Evolutionary conservation across 495 filamentous ascomycete genomes (phyloP).

Genomic region (Lepraria neglecta): DNA sequence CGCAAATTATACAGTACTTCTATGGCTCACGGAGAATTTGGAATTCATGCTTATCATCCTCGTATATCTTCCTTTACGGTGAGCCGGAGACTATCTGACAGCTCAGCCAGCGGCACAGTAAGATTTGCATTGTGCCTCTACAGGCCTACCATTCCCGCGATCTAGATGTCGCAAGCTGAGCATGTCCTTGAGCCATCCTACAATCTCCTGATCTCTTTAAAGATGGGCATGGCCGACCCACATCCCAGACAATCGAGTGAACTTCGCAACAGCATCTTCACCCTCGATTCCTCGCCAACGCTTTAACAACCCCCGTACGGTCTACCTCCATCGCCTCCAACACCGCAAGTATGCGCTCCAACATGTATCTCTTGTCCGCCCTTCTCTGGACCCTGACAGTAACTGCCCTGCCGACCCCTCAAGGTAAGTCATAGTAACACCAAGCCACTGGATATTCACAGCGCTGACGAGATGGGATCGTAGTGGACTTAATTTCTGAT

Average conservation of each 20-base stretch:
- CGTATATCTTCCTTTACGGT: too few species aligned
- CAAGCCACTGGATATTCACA: neutral
- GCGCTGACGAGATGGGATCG: neutral
- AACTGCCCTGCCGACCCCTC: neutral
- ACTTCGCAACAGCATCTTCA: neutral
- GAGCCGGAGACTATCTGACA: too few species aligned
- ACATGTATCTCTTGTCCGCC: neutral
- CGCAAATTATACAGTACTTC: too few species aligned
- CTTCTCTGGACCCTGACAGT: neutral
- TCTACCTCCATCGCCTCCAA: neutral
- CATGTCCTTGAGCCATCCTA: neutral
- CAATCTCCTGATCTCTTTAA: neutral
- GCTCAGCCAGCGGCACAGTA: too few species aligned
- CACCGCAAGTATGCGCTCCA: neutral
- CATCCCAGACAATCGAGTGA: neutral
- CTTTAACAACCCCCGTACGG: too few species aligned
- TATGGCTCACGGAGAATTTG: too few species aligned
- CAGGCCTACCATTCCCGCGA: too few species aligned
- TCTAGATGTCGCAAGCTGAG: neutral
- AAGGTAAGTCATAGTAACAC: neutral
- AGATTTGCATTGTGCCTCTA: too few species aligned
- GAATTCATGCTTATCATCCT: too few species aligned
- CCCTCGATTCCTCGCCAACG: too few species aligned
- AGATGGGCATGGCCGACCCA: too few species aligned
- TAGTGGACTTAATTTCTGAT: too few species aligned